Percentiles rank a stretch among this genome's conserved stretches.
phyloP scores from a whole-genome alignment of 441 rosid species.

The Jatropha podagrica region DNA sequence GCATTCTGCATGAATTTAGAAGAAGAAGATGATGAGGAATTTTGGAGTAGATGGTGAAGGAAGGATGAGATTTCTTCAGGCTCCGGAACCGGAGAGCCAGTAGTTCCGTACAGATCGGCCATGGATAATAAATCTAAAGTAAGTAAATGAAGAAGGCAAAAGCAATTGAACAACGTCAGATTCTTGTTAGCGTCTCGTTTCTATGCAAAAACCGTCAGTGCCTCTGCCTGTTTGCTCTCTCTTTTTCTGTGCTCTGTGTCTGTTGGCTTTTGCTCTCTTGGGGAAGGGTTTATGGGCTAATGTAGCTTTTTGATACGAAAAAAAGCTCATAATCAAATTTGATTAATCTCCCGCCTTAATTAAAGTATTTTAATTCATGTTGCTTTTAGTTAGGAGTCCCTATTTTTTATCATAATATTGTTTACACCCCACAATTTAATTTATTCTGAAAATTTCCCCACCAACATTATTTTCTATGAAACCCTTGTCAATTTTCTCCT shows the following conservation, averaged over 20 bases:
- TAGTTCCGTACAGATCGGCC: slow-evolving; percentile 51
- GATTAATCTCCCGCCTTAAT: slow-evolving; percentile 63
- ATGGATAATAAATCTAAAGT: slow-evolving; percentile 19
- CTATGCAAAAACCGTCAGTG: neutral
- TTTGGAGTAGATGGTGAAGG: slow-evolving; percentile 52
- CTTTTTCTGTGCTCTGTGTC: slow-evolving; percentile 6
- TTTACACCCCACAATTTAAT: neutral
- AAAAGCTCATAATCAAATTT: slow-evolving; percentile 31
- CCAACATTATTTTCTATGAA: neutral
- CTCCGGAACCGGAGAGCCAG: slow-evolving; percentile 34
- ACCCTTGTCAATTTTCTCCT: neutral
- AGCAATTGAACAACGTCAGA: neutral
- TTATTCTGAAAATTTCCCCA: neutral
- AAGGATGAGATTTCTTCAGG: slow-evolving; percentile 62
- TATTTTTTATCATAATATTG: neutral
- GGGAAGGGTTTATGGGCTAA: slow-evolving; percentile 13
- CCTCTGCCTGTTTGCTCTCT: neutral
- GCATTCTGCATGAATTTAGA: slow-evolving; percentile 29
- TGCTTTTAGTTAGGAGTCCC: neutral
- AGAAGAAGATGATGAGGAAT: slow-evolving; percentile 41
- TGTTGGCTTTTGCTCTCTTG: neutral
- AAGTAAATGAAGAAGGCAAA: neutral
- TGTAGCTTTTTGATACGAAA: neutral
- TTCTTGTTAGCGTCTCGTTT: neutral
- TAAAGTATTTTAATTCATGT: neutral